Evolutionary conservation across 1,284 basidiomycete species (phyloP).

Genomic region (Cutaneotrichosporon dermatis): DNA sequence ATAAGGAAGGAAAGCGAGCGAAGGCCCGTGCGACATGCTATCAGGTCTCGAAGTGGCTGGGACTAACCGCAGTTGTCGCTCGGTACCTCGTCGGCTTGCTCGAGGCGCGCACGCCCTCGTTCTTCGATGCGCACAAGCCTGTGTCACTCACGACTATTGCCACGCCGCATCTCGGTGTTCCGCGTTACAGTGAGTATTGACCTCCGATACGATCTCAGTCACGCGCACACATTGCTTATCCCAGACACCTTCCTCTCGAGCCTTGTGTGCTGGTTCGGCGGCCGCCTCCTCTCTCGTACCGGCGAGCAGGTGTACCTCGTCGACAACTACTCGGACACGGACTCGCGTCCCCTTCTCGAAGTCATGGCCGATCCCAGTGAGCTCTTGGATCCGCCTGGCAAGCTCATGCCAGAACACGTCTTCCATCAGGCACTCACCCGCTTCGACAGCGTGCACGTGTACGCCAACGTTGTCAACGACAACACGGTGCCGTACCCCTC

Average conservation of each 20-base stretch:
- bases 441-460: conserved; percentile 71
- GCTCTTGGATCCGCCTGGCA: conserved; percentile 22
- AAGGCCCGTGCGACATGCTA: too few species aligned
- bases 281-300: conserved; percentile 71
- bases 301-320: conserved; percentile 73
- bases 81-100: conserved; percentile 44
- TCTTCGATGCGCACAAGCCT: conserved; percentile 38
- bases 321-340: conserved; percentile 65
- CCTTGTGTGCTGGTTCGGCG: conserved; percentile 55
- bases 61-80: conserved; percentile 35
- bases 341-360: conserved; percentile 66
- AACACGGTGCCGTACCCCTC: conserved; percentile 76
- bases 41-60: too few species aligned
- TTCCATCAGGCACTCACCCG: conserved; percentile 70
- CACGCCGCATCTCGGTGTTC: conserved; percentile 41
- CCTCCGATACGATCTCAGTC: not conserved
- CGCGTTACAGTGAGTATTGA: conserved; percentile 33
- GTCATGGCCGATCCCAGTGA: conserved; percentile 80
- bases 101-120: conserved; percentile 39
- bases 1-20: too few species aligned
- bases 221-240: not conserved
- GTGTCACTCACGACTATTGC: conserved; percentile 43
- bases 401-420: conserved; percentile 55
- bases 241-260: conserved; percentile 57
- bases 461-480: conserved; percentile 78